Evolutionary conservation across 495 filamentous ascomycete species (phyloP).

Genomic region (Penicillium steckii): DNA sequence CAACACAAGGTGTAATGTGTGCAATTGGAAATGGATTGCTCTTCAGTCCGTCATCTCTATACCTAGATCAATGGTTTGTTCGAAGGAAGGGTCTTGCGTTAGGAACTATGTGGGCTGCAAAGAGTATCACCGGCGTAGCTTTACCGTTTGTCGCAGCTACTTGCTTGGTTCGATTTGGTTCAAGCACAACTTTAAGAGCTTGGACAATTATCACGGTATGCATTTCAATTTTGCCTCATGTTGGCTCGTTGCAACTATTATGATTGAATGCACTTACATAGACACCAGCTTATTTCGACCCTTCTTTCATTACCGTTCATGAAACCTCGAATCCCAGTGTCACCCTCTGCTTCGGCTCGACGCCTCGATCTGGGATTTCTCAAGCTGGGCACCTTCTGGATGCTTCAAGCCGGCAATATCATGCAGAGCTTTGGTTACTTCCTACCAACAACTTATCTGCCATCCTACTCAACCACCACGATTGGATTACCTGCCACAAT

Average conservation of each 20-base stretch:
- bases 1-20: constrained; percentile 55
- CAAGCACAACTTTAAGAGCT: constrained; percentile 51
- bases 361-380: constrained; percentile 52
- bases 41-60: constrained; percentile 51
- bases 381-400: constrained; percentile 46
- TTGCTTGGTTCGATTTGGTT: constrained; percentile 53
- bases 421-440: constrained; percentile 67
- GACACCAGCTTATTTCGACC: constrained; percentile 40
- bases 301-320: constrained; percentile 56
- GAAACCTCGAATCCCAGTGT: constrained; percentile 54
- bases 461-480: constrained; percentile 52
- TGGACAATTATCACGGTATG: constrained; percentile 50
- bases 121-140: constrained; percentile 44
- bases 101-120: constrained; percentile 58
- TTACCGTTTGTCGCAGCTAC: constrained; percentile 54
- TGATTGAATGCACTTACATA: no score
- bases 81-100: constrained; percentile 51
- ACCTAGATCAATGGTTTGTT: constrained; percentile 59
- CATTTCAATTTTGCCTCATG: not conserved
- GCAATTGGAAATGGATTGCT: constrained; percentile 51
- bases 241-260: no score
- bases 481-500: constrained; percentile 44
- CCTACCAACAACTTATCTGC: constrained; percentile 64
- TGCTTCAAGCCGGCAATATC: constrained; percentile 56
- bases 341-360: constrained; percentile 23